Percentiles rank a stretch among this genome's conserved stretches.
Evolutionary conservation across 108 stramenopile species (phyloP).

Genomic region (Stephanodiscus triporus): DNA sequence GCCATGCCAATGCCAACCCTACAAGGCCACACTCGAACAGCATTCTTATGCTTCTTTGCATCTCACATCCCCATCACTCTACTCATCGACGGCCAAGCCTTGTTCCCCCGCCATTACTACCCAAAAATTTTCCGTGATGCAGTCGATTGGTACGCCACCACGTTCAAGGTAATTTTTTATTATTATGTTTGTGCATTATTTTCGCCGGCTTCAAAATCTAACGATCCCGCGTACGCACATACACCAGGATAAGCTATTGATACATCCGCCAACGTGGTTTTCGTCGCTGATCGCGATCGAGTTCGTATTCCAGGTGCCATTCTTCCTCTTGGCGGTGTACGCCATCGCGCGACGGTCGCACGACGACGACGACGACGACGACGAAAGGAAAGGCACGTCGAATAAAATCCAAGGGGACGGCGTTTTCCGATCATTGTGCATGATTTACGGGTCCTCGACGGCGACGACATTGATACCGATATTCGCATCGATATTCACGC

Average conservation of each 20-base stretch:
- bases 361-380: not conserved
- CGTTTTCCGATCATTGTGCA: conserved; percentile 48
- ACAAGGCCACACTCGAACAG: conserved; percentile 48
- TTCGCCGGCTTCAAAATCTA: not conserved
- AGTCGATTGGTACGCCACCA: conserved; percentile 63
- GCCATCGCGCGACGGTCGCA: conserved; percentile 30
- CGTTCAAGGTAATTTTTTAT: conserved; percentile 48
- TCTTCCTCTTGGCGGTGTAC: conserved; percentile 73
- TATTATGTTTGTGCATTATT: not conserved
- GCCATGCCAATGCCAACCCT: conserved; percentile 46
- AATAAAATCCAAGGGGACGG: conserved; percentile 49
- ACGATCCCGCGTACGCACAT: not conserved
- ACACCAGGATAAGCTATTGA: conserved; percentile 63
- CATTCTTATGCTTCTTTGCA: conserved; percentile 74
- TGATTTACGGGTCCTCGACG: conserved; percentile 67
- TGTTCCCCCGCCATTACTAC: conserved; percentile 60
- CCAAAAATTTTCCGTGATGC: conserved; percentile 61
- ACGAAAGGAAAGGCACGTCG: not conserved
- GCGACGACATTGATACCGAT: conserved; percentile 85
- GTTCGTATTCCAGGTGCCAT: conserved; percentile 79
- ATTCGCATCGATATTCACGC: conserved; percentile 44
- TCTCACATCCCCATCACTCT: conserved; percentile 89
- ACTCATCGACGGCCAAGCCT: conserved; percentile 73
- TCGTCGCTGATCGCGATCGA: conserved; percentile 64
- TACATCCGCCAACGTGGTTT: conserved; percentile 67